Base-by-base conservation (phyloP, 768 basidiomycete species). In the Mycena capillaripes region DNA sequence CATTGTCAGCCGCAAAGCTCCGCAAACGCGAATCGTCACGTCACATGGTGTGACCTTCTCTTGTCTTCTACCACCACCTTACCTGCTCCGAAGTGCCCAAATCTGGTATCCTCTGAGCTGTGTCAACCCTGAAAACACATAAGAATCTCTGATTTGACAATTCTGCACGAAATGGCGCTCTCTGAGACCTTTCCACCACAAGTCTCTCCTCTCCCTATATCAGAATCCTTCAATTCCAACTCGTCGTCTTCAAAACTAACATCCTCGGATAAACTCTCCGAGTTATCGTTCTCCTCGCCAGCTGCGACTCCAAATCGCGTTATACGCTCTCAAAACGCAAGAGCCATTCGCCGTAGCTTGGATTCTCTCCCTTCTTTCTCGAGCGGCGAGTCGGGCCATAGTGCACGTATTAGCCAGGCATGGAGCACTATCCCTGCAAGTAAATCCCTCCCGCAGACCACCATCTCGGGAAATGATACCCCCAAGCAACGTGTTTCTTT, bases 401-500 rank as follows among this genome's bases (percentile, higher is more conserved):
- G 71, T 76, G 12, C 21, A 12, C 63, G 68, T 34, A 74, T 74
- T 36, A 63, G 77, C 48, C 81, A 78, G 55, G 72, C 73, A 34
- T 78, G 75, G 78, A 76, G 72, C 38, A 71, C 71, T 19, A 71
- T 71, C 1, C 58, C 61, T 46, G 53, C 70, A 25, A 72, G 61
- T 48, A 73, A 62, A 32, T 75, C 77, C 11, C 44, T 69, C 25
- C 76, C 77, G 32, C 78, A 68, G 34, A 68, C 75, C 19, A 80
- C 76, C 53, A 69, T 76, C 17, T 82, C 85, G 1, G 84, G 84
- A 21, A 85, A 81, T 61, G 86, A 84, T 9, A 87, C 86, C 3
- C 85, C 89, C 4, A 83, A 79, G 42, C 89, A 88, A 70, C 86
- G 88, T 46, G 84, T 89, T 40, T 89, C 89, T 0, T 89, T 89